phyloP scores from a whole-genome alignment of 139 green algal genomes.

The Coelastrella sp. region DNA sequence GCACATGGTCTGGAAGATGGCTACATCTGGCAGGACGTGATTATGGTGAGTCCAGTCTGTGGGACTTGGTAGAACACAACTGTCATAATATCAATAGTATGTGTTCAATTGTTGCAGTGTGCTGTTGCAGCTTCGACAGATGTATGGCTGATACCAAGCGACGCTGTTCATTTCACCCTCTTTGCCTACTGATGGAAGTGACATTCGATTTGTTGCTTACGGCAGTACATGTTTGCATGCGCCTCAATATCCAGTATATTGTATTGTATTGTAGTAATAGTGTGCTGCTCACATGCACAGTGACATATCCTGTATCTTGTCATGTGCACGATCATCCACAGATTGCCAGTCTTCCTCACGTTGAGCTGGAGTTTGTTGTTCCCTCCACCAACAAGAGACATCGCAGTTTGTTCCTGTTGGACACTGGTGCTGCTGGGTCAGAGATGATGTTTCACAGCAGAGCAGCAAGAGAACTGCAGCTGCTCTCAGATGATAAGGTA shows the following conservation, averaged over 20 bases:
- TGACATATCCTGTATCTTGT: background rate
- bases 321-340: background rate
- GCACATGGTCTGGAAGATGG: background rate
- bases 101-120: too few species aligned
- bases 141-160: too few species aligned
- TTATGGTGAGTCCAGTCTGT: slow-evolving; percentile 16
- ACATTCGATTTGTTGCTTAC: too few species aligned
- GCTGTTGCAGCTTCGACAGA: too few species aligned
- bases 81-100: too few species aligned
- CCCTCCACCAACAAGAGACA: background rate
- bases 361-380: slow-evolving; percentile 26
- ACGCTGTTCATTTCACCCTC: too few species aligned
- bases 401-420: slow-evolving; percentile 61
- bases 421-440: slow-evolving; percentile 59
- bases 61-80: background rate
- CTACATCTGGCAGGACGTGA: slow-evolving; percentile 29
- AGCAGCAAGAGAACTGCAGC: slow-evolving; percentile 50
- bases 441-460: slow-evolving; percentile 64
- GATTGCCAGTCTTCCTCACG: slow-evolving; percentile 41
- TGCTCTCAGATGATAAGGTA: slow-evolving; percentile 2
- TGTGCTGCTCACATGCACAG: background rate
- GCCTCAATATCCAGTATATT: too few species aligned
- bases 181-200: too few species aligned
- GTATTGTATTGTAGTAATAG: too few species aligned
- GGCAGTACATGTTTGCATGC: too few species aligned